These are phyloP conservation scores for Forsythia suspensa DNA, from an alignment of 257 asterid genomes.

Conservation along the genomic window DNA sequence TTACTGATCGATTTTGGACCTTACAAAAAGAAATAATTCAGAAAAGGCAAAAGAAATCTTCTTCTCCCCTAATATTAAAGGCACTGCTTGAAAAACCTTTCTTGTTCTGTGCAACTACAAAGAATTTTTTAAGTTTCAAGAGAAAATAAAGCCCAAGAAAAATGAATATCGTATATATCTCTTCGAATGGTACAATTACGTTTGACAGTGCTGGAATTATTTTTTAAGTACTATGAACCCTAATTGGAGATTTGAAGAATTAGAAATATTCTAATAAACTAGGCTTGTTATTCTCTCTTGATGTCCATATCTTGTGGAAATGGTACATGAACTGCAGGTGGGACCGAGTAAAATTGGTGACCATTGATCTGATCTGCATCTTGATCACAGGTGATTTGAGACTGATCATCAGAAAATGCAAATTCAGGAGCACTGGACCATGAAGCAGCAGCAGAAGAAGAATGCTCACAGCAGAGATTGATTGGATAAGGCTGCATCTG, in stretches of 20 bases:
- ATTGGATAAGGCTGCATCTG: neutral
- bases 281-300: conserved; percentile 19
- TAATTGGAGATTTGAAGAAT: conserved; percentile 36
- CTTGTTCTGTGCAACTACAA: neutral
- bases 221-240: conserved; percentile 12
- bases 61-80: neutral
- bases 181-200: neutral
- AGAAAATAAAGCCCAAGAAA: neutral
- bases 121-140: neutral
- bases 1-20: too few species aligned
- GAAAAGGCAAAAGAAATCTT: neutral
- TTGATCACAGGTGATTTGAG: conserved; percentile 22
- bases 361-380: neutral
- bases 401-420: conserved; percentile 26
- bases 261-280: conserved; percentile 14
- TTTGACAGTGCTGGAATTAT: too few species aligned
- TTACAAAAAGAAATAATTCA: neutral
- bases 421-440: conserved; percentile 21
- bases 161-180: neutral
- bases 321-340: neutral
- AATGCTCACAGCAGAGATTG: neutral
- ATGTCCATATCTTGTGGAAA: conserved; percentile 29
- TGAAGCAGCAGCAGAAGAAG: conserved; percentile 4
- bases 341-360: neutral
- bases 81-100: neutral